Base-by-base conservation (phyloP, 1,284 basidiomycete species). In the Sporisorium graminicola region DNA sequence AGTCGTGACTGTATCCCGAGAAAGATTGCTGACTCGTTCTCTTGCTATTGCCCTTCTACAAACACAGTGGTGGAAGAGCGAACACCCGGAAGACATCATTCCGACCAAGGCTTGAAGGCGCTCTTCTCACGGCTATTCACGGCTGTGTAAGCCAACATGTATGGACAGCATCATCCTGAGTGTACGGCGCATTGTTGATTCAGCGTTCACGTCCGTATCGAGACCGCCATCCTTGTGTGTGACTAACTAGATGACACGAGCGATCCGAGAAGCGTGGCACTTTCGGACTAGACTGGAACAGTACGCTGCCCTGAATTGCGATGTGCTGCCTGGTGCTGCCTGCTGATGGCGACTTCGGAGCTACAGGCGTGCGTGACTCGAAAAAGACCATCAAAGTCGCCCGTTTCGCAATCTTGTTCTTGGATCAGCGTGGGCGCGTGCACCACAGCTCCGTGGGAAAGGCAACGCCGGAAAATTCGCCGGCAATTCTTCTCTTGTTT, bases 11-110 rank as follows among this genome's bases (percentile, higher is more conserved):
- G 12, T 37, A 12, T 26, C 7, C 5, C 24, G 29, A 47, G 16
- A 14, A 42, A 29, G 5, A 6, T 57, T 20, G 27, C 47, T 43
- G 46, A 43, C 58, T 40, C 26, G 18, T 33, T 29, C 12, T 31
- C 22, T 26, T 22, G 20, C 20, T 22, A 35, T 52, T 12, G 6
- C 22, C 18, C 50, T 7, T 31, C 33, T 5, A 1, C 29, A 14
- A 24, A 33, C 27, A 43, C 56, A 73, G 66, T 77, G 74, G 74
- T 77, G 74, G 74, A 77, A 73, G 66, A 69, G 69, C 58, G 74
- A 77, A 47, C 69, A 77, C 22, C 74, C 74, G 10, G 65, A 77
- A 40, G 69, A 77, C 42, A 18, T 73, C 27, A 66, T 70, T n/a
- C 27, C 63, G 26, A n/a, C 47, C 56, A 75, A 75, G 43, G 67